Percentiles rank a stretch among this genome's conserved stretches.
phyloP scores from a whole-genome alignment of 208 protist genomes.

The Crithidia mellificae region DNA sequence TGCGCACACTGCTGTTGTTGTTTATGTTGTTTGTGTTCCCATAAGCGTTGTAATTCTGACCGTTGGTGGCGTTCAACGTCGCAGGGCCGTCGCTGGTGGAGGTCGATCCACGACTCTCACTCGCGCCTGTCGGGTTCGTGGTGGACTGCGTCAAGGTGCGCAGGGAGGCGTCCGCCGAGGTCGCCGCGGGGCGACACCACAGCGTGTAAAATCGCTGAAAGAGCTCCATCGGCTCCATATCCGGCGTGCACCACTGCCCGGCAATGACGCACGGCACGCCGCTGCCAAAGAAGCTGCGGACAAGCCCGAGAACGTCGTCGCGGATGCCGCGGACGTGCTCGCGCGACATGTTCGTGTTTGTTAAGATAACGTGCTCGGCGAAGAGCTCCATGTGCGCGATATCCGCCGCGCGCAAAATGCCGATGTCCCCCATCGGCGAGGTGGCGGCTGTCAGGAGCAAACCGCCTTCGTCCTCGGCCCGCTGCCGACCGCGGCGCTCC shows the following conservation, averaged over 20 bases:
- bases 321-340: conserved; percentile 35
- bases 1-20: background rate
- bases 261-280: conserved; percentile 81
- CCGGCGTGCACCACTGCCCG: conserved; percentile 90
- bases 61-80: too few relatives aligned
- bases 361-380: conserved; percentile 83
- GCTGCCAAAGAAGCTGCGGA: conserved; percentile 70
- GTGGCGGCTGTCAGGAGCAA: conserved; percentile 31
- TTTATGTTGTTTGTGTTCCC: background rate
- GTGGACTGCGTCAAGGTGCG: background rate
- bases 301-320: conserved; percentile 71
- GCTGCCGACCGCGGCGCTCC: background rate
- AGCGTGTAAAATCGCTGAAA: conserved; percentile 78
- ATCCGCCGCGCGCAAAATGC: conserved; percentile 62
- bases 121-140: background rate
- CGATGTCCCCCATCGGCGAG: conserved; percentile 36
- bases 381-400: conserved; percentile 80
- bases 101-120: background rate
- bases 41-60: too few relatives aligned
- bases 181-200: conserved; percentile 30
- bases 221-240: conserved; percentile 80
- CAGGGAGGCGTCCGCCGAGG: conserved; percentile 8
- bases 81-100: background rate
- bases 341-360: conserved; percentile 75
- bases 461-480: conserved; percentile 30